Percentiles rank a stretch among this genome's conserved stretches.
Evolutionary conservation across 2,329 filamentous ascomycete species (phyloP).

Genomic region (Diaporthe citrichinensis): DNA sequence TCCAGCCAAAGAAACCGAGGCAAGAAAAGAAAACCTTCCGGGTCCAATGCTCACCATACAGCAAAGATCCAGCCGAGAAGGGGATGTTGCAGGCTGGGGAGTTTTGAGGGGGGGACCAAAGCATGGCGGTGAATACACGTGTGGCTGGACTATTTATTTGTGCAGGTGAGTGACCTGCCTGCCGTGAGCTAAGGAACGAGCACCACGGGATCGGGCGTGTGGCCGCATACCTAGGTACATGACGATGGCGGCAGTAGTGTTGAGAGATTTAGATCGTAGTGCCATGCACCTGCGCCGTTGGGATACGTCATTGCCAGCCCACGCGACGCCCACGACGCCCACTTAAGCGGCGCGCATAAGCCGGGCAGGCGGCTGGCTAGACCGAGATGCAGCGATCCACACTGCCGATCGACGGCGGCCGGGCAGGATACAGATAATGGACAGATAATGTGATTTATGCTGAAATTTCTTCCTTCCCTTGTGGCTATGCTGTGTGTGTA

Average conservation of each 20-base stretch:
- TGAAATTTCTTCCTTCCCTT: neutral
- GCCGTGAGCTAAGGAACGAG: slow-evolving; percentile 9
- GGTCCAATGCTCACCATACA: neutral
- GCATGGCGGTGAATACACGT: neutral
- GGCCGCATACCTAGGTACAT: slow-evolving; percentile 3
- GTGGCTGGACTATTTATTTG: slow-evolving; percentile 3
- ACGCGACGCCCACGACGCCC: slow-evolving; percentile 6
- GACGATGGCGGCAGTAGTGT: slow-evolving; percentile 28
- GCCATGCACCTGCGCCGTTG: neutral
- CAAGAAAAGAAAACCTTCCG: neutral
- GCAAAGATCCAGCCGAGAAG: neutral
- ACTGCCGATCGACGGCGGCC: neutral
- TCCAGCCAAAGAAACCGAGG: neutral
- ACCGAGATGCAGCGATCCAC: slow-evolving; percentile 7
- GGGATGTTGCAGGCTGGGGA: neutral
- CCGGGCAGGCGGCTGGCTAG: slow-evolving; percentile 5
- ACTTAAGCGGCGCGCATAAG: slow-evolving; percentile 1
- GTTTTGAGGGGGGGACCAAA: neutral
- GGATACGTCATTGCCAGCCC: slow-evolving; percentile 30
- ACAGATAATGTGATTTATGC: neutral
- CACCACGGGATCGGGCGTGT: slow-evolving; percentile 6
- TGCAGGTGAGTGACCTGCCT: neutral
- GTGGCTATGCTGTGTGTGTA: no score
- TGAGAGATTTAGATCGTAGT: slow-evolving; percentile 12
- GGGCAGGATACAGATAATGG: neutral